Evolutionary conservation across 2,329 filamentous ascomycete species (phyloP).

Genomic region (Neonectria faginata): DNA sequence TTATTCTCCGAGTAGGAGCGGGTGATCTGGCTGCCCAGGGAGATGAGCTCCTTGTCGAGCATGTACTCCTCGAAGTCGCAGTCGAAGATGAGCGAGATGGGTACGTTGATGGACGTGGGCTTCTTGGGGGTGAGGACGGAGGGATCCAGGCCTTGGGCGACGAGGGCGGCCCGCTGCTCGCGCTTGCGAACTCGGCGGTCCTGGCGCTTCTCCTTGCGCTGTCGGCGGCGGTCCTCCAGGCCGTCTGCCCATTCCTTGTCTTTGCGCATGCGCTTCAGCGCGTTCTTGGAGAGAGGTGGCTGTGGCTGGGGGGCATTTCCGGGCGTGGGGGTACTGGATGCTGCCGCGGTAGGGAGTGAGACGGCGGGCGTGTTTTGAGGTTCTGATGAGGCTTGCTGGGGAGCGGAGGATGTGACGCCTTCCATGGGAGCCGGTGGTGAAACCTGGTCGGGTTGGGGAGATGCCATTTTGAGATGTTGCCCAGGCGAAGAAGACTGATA

Average conservation of each 20-base stretch:
- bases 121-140: constrained; percentile 50
- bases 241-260: constrained; percentile 81
- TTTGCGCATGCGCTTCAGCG: constrained; percentile 81
- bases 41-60: constrained; percentile 86
- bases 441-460: constrained; percentile 17
- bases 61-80: constrained; percentile 94
- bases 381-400: constrained; percentile 20
- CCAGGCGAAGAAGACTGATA: background rate
- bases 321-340: constrained; percentile 5
- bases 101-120: constrained; percentile 66
- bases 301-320: constrained; percentile 34
- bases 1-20: constrained; percentile 91
- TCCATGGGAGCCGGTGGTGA: constrained; percentile 24
- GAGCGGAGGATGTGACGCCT: constrained; percentile 12
- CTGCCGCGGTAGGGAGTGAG: constrained; percentile 20
- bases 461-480: constrained; percentile 22
- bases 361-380: background rate
- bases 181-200: constrained; percentile 61
- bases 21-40: constrained; percentile 85
- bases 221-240: constrained; percentile 67
- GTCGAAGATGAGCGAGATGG: constrained; percentile 86
- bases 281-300: constrained; percentile 79
- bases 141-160: constrained; percentile 61
- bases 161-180: constrained; percentile 61
- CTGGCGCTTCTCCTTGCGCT: constrained; percentile 67